Evolutionary conservation across 371 early-diverging fungal genomes (phyloP), one percentile per base, ranked within the genome.

Genomic region (Syncephalastrum sp.): DNA sequence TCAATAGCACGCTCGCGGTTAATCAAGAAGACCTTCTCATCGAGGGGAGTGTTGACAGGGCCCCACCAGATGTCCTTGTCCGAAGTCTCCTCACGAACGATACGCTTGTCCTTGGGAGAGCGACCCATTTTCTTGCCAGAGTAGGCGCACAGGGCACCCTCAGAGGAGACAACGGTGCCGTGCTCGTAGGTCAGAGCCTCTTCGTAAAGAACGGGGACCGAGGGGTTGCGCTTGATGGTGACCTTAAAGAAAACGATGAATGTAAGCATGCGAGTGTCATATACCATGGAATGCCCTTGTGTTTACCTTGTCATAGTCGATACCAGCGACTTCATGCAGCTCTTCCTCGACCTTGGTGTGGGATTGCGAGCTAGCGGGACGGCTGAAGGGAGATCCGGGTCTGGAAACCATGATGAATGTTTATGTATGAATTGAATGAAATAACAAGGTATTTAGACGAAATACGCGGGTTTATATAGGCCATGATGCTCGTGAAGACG

Each of bases 31-130:
- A 91, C 85, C 50, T 89, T 82, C 65, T 93, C 91, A 54, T 84
- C 79, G 72, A 97, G 86, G 65, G 89, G 89, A 68, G 88, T 90
- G 79, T 98, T 98, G 62, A 97, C 94, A 27, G 97, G 95, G n/a
- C 97, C 97, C 95, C 96, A 96, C 98, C 98, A 98, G 65, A 98
- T 83, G 68, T 97, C 92, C 50, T 87, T 75, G 13, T 77, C 69
- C 15, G 93, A 87, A 10, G 81, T 63, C 10, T 84, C 75, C 65
- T 98, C 97, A 49, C 95, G 96, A 42, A 95, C 97, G 67, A 98
- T 91, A 59, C 98, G 93, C 85, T 98, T 98, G 83, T 98, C 98
- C 61, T 84, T 82, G 49, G 94, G 91, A 69, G 91, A 78, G 61
- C 94, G 82, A 25, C 94, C 94, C 16, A 88, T 97, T 80, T 96